Base-by-base conservation (phyloP, 805 yeast genomes). In the Nematodospora valgi region DNA sequence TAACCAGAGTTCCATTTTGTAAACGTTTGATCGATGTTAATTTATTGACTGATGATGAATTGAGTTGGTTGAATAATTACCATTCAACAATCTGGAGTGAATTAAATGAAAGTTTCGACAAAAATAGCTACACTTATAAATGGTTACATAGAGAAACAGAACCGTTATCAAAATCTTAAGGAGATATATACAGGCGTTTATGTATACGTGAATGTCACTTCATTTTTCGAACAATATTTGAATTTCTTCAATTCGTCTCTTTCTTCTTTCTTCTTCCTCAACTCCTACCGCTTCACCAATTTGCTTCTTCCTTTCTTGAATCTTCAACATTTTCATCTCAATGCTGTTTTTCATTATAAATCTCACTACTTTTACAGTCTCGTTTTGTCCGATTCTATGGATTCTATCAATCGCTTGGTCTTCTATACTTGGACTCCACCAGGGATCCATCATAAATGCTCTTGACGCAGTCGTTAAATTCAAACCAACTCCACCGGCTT, bases 391-490 rank as follows among this genome's bases (percentile, higher is more conserved):
- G 52, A 91, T 85, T 46, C 98, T 72, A 52, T 89, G 96, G 12
- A 91, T 74, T 48, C 98, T 59, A 59, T 88, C 96, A 40, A 88
- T 85, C 0, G 96, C 96, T 56, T 87, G 96, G 33, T 85, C 86
- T 49, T 87, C 96, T 35, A 82, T 78, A 32, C 95, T 86, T 30
- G 86, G 94, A 20, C 93, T 85, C 97, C 97, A 89, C 93, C 96
- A 89, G 0, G 97, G 96, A 51, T 89, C 97, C 86, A 91, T 82
- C 75, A 89, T 71, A 47, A 80, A 87, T 2, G 94, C 97, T 23
- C 76, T 71, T 0, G 86, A 82, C 0, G 97, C 95, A 33, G 81
- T 77, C 0, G 95, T 89, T 41, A 89, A 63, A 51, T 89, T 89
- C 43, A 89, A 66, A 0, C 97, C 97, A 9, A 88, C 96, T 6